Evolutionary conservation across 2,329 filamentous ascomycete genomes (phyloP), one percentile per base, ranked within the genome.

Genomic region (Aspergillus neotritici): DNA sequence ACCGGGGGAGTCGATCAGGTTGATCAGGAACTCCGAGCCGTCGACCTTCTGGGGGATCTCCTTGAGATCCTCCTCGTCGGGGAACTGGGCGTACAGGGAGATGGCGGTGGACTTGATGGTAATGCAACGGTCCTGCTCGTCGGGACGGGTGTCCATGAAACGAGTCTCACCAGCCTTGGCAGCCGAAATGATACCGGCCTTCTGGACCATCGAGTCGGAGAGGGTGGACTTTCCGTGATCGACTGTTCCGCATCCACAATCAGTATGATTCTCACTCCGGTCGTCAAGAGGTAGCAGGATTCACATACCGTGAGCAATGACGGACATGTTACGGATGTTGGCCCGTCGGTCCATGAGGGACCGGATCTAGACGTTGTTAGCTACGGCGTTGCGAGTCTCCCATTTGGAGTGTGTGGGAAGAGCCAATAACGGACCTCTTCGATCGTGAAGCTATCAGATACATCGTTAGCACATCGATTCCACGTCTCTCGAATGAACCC

Each of bases 21-120:
- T 98, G 84, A 98, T 94, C 80, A 98, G 80, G 86, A 98, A 98
- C 72, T 95, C 88, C 72, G 84, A 86, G 73, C 93, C 93, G 53
- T 89, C 80, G 60, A 87, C 86, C 76, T 87, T 85, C 71, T 83
- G 82, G 58, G 86, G 84, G 60, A 97, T 89, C 69, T 98, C 93
- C 83, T 95, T 94, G 58, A 96, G 68, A 68, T 97, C 93, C 47
- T 96, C 91, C 37, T 79, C 75, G 59, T 86, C 82, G 50, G 79
- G 74, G 57, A 98, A 82, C 63, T 83, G 77, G 68, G 87, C 89
- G 76, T 93, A 98, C 67, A 98, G 83, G 61, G 94, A 97, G 78
- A 98, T 98, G 75, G 94, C 93, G 53, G 93, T 98, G 46, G 93
- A 98, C 85, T 98, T 98, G 84, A 98, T 98, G 64, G 93, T 98